Base-by-base conservation (phyloP, 2,329 filamentous ascomycete species). In the Blastomyces silverae region DNA sequence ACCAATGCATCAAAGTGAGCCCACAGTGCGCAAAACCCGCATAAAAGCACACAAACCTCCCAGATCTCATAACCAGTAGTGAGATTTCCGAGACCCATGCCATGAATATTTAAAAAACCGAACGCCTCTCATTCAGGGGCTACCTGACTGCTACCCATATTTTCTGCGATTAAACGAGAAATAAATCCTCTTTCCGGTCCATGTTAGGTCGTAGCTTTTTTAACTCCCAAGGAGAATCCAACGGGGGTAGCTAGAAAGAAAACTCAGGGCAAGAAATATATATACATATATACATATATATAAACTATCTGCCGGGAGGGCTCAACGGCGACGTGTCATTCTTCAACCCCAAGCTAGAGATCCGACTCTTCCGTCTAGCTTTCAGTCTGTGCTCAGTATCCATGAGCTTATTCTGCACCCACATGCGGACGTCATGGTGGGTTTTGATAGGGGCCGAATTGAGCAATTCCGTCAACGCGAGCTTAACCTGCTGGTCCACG, bases 391-490 rank as follows among this genome's bases (percentile, higher is more conserved):
- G 65, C 52, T 69, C 68, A 8, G 67, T 67, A 31, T 68, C 68
- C 68, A 69, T 68, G 60, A 69, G 63, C 39, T 62, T 65, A 48
- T 69, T 69, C 64, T 69, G 68, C 57, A 69, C 66, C 68, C 68
- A 69, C 63, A 67, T 31, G 37, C 68, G 68, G 25, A 65, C 61
- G n/a, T 69, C 65, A 15, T 65, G 68, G 31, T 69, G 67, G 2
- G 59, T 53, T 48, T 69, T 69, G 53, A 68, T 66, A 25, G 66
- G 48, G 2, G 62, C 61, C 52, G 65, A 69, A 50, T 69, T 69
- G 42, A 69, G 64, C 31, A 69, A 61, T 34, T 68, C 67, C 17
- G 65, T 69, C 50, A 69, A 39, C 6, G 67, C 68, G 2, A 69
- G 64, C 52, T 69, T 69, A 37, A 69, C 64, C 59, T 68, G 68